Base-by-base conservation (phyloP, 352 stramenopile species). In the Globisporangium acanthophoron region DNA sequence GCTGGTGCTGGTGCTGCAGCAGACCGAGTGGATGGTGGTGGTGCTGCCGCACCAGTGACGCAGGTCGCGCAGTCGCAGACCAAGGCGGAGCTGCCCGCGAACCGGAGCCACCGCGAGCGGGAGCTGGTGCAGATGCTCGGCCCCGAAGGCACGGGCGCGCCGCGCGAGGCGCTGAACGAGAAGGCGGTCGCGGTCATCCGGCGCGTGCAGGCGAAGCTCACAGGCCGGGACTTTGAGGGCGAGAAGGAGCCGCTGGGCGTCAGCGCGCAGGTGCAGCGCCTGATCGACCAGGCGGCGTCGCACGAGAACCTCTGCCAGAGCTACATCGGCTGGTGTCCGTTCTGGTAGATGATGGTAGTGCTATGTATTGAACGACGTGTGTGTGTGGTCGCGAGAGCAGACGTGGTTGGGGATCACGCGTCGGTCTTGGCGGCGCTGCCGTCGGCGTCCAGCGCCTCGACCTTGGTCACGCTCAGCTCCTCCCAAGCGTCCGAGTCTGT, bases 181-280 rank as follows among this genome's bases (percentile, higher is more conserved):
- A 96, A 97, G 65, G 96, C 96, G 0, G 80, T 99, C 18, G 96
- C 96, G 11, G 97, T 99, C 47, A 98, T 99, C 67, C 79, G 87
- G 46, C 90, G 98, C n/a, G 96, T 99, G 43, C 96, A 99, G 66
- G 94, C 98, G 58, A 99, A 99, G 72, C 86, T 99, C 29, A 98
- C 92, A 9, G 98, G 98, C 5, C 95, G 95, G 12, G 98, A 99
- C 73, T 99, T 99, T 67, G 82, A 92, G 58, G 74, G 86, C 29
- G 72, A 78, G 51, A 65, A 72, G 9, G 80, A 92, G 48, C 81
- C 83, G 33, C 70, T 94, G 0, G 78, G 89, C 49, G 85, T 94
- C 51, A 77, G 74, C 40, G 82, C 80, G 27, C 85, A 94, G 57
- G 85, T 99, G 24, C 93, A 99, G 73, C 84, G 94, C 9, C 86